Evolutionary conservation across 2,329 filamentous ascomycete genomes (phyloP).

Genomic region (Sclerotinia glacialis): DNA sequence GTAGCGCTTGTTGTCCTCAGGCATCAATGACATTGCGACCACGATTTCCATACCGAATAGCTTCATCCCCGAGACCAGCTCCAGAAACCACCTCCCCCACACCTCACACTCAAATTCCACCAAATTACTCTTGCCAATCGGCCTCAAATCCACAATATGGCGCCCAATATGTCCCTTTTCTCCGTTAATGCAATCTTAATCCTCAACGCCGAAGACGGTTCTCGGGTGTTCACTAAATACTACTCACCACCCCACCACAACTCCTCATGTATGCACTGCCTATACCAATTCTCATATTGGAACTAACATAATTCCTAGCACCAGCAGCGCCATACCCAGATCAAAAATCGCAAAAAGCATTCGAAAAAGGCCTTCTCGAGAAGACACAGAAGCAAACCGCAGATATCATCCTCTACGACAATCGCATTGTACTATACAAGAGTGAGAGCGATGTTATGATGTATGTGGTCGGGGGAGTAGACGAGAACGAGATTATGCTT

Average conservation of each 20-base stretch:
- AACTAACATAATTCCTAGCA: conserved; percentile 2
- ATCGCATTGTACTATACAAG: conserved; percentile 95
- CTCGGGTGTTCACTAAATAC: conserved; percentile 92
- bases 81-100: background rate
- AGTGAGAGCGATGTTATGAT: conserved; percentile 96
- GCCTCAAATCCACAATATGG: conserved; percentile 51
- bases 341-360: conserved; percentile 89
- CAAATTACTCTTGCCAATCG: background rate
- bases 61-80: conserved; percentile 11
- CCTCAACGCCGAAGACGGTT: conserved; percentile 81
- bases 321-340: conserved; percentile 75
- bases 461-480: conserved; percentile 84
- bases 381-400: conserved; percentile 95
- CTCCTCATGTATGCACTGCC: conserved; percentile 30
- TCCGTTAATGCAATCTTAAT: conserved; percentile 75
- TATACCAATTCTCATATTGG: conserved; percentile 50
- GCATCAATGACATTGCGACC: conserved; percentile 16
- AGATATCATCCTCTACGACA: conserved; percentile 97
- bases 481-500: conserved; percentile 95
- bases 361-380: conserved; percentile 91
- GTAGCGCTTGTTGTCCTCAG: background rate
- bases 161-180: conserved; percentile 72
- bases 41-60: conserved; percentile 22
- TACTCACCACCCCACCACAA: conserved; percentile 67
- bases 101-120: background rate